Evolutionary conservation across 257 asterid species (phyloP).

Genomic region (Marsdenia floribunda): DNA sequence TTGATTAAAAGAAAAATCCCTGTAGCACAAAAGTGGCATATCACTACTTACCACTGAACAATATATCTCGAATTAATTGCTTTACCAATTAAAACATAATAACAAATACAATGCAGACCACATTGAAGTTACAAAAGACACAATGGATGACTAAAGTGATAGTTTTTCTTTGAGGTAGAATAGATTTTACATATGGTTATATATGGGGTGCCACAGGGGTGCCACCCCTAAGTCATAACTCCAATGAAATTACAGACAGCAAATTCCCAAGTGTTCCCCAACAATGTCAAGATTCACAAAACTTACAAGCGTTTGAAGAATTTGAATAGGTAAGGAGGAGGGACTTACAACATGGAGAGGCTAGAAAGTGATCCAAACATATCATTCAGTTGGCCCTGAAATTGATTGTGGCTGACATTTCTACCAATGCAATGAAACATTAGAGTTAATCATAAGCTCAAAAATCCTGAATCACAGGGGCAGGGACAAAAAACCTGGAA

Average conservation of each 20-base stretch:
- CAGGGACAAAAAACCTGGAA: not conserved
- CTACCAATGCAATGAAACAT: slow-evolving; percentile 33
- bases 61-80: not conserved
- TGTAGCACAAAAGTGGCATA: slow-evolving; percentile 30
- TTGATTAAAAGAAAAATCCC: slow-evolving; percentile 80
- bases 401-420: slow-evolving; percentile 64
- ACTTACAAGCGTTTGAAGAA: not conserved
- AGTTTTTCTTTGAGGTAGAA: not conserved
- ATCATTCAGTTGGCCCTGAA: slow-evolving; percentile 55
- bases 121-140: not conserved
- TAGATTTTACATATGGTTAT: not conserved
- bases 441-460: not conserved
- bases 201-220: not conserved
- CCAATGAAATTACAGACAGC: not conserved
- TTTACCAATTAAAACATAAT: not conserved
- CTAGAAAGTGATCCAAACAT: slow-evolving; percentile 48
- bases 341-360: slow-evolving; percentile 71
- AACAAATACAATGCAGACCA: not conserved
- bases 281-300: slow-evolving; percentile 3
- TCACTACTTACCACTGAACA: slow-evolving; percentile 5
- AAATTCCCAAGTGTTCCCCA: not conserved
- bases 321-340: slow-evolving; percentile 14
- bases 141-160: not conserved
- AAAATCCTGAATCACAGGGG: not conserved
- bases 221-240: not conserved